phyloP scores from a whole-genome alignment of 2,329 filamentous ascomycete genomes.

The Alternaria longipes region DNA sequence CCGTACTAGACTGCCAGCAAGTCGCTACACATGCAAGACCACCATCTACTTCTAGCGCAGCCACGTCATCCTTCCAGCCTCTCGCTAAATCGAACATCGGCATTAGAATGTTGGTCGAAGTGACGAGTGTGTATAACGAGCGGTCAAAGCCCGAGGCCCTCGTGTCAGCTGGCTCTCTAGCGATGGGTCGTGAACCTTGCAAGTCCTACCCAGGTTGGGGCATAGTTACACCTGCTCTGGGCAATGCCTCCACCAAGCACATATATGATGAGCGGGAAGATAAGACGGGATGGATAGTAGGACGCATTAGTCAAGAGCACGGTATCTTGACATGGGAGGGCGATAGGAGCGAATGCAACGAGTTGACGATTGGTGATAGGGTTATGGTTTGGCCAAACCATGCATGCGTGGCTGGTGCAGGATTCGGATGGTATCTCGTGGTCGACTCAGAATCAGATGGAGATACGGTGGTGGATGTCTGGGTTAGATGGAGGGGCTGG shows the following conservation, averaged over 20 bases:
- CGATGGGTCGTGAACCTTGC: slow-evolving; percentile 77
- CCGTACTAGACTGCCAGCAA: slow-evolving; percentile 80
- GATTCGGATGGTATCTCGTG: slow-evolving; percentile 77
- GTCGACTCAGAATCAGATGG: slow-evolving; percentile 69
- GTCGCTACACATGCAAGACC: slow-evolving; percentile 73
- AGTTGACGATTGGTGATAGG: slow-evolving; percentile 70
- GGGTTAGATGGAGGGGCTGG: slow-evolving; percentile 76
- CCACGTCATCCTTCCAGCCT: slow-evolving; percentile 31
- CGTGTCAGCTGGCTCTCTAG: slow-evolving; percentile 73
- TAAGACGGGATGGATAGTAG: slow-evolving; percentile 70
- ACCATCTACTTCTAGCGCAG: slow-evolving; percentile 21
- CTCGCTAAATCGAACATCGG: slow-evolving; percentile 68
- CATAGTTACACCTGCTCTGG: slow-evolving; percentile 68
- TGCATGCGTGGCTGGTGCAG: slow-evolving; percentile 77
- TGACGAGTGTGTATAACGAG: slow-evolving; percentile 70
- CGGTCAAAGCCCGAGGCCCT: slow-evolving; percentile 67
- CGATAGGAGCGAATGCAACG: slow-evolving; percentile 37
- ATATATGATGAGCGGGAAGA: slow-evolving; percentile 40
- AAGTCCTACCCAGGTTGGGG: slow-evolving; percentile 77
- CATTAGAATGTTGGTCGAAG: slow-evolving; percentile 74
- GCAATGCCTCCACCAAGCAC: slow-evolving; percentile 28
- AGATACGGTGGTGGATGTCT: slow-evolving; percentile 74
- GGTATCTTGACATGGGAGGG: slow-evolving; percentile 72
- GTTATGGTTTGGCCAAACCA: slow-evolving; percentile 82
- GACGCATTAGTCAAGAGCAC: slow-evolving; percentile 79